Conservation (phyloP, 257 asterid genomes). For the Cynanchum wilfordii region DNA sequence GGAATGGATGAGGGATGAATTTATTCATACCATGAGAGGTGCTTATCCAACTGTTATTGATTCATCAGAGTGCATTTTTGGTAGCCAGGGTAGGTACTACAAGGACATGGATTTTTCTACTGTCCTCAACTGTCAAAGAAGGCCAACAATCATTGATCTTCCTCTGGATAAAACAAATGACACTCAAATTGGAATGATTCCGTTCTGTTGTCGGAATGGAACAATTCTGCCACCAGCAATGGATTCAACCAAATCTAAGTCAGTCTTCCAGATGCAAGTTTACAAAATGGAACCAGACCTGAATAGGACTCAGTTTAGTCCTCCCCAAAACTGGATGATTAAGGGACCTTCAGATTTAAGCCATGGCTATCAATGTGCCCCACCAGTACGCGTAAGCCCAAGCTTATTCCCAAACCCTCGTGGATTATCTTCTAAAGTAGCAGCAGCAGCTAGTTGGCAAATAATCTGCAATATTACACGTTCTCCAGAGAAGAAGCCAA, state of each 20-base stretch:
- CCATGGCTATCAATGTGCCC: conserved; percentile 41
- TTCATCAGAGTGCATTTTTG: conserved; percentile 47
- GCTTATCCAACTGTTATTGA: conserved; percentile 48
- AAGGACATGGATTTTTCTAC: conserved; percentile 40
- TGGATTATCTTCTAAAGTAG: conserved; percentile 39
- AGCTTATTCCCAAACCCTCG: conserved; percentile 43
- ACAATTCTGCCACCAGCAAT: conserved; percentile 48
- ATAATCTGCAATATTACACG: conserved; percentile 46
- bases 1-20: conserved; percentile 73
- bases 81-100: conserved; percentile 42
- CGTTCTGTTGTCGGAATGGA: conserved; percentile 66
- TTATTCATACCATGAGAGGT: conserved; percentile 57
- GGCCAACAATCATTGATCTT: conserved; percentile 60
- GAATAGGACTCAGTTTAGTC: conserved; percentile 41
- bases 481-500: conserved; percentile 25
- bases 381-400: conserved; percentile 48
- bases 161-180: conserved; percentile 52
- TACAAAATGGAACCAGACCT: conserved; percentile 69
- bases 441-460: conserved; percentile 60
- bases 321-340: conserved; percentile 60
- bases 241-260: conserved; percentile 43
- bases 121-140: conserved; percentile 40
- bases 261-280: conserved; percentile 53
- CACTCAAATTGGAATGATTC: conserved; percentile 46
- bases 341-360: conserved; percentile 34